A percentile compares a stretch with the other conserved stretches of the same genome.
These are phyloP conservation scores for Saccharomycopsis guyanensis DNA, from an alignment of 805 yeast genomes.

Conservation along the genomic window DNA sequence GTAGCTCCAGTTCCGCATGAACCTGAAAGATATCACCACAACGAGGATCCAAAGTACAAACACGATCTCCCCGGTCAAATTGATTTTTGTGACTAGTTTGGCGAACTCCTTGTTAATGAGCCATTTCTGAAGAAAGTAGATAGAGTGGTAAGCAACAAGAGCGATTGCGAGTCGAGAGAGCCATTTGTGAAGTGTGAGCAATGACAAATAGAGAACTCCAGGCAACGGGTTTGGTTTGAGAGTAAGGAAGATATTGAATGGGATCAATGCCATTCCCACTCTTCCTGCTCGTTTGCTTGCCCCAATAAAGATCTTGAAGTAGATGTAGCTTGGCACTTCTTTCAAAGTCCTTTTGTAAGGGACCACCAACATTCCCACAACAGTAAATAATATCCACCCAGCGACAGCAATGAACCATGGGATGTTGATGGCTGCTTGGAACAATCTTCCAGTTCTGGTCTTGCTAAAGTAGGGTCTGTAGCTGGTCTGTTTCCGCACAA, in stretches of 20 bases:
- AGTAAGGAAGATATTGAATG: conserved; percentile 50
- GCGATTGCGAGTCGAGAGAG: conserved; percentile 48
- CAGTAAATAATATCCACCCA: not conserved
- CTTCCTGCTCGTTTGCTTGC: conserved; percentile 63
- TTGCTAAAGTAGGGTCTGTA: too few species aligned
- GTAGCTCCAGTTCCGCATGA: conserved; percentile 44
- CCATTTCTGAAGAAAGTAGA: conserved; percentile 49
- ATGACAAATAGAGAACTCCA: conserved; percentile 43
- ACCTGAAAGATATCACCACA: conserved; percentile 38
- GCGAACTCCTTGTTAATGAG: conserved; percentile 25
- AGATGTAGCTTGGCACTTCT: not conserved
- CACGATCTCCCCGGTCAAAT: conserved; percentile 46
- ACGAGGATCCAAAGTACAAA: conserved; percentile 32
- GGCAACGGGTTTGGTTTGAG: conserved; percentile 46
- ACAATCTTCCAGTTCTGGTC: not conserved
- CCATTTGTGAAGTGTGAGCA: conserved; percentile 63
- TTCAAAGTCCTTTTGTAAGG: not conserved
- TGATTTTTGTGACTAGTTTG: conserved; percentile 29
- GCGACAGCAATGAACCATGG: not conserved
- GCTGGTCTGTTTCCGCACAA: not conserved
- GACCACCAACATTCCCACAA: not conserved
- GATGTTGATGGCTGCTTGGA: not conserved
- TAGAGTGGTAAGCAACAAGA: conserved; percentile 41
- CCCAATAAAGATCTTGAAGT: too few species aligned
- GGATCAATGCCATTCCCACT: conserved; percentile 47